Evolutionary conservation across 2,329 filamentous ascomycete genomes (phyloP).

Genomic region (Cadophora malorum): DNA sequence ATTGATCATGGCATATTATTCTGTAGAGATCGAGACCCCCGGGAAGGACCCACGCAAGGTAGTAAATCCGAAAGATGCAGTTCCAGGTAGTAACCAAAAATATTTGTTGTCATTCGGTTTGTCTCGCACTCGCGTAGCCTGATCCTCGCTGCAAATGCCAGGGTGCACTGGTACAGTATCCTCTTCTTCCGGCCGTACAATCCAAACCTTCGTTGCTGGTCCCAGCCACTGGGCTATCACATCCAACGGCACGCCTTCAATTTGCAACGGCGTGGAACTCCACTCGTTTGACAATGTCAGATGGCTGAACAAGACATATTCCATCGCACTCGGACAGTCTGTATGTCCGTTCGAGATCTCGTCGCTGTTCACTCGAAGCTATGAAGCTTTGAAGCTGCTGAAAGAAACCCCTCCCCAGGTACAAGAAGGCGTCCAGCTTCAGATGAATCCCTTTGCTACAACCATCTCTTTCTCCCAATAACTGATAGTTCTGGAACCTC

Average conservation of each 20-base stretch:
- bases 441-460: neutral
- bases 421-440: neutral
- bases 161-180: too few relatives aligned
- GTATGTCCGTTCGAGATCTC: neutral
- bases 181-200: neutral
- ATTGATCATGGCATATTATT: too few relatives aligned
- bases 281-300: neutral
- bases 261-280: conserved; percentile 13
- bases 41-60: too few relatives aligned
- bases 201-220: neutral
- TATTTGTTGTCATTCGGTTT: neutral
- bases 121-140: neutral
- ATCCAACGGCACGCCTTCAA: conserved; percentile 15
- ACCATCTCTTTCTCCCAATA: neutral
- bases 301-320: neutral
- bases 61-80: neutral
- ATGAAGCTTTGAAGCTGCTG: neutral
- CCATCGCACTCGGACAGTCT: conserved; percentile 5
- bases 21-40: too few relatives aligned
- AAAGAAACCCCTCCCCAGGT: neutral
- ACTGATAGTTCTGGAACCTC: neutral
- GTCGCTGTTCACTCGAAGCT: neutral
- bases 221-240: neutral
- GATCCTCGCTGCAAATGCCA: neutral
- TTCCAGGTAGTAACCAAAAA: too few relatives aligned